Evolutionary conservation across 1,139 yeast species (phyloP), one percentile per base, ranked within the genome.

Genomic region (Candida tropicalis): DNA sequence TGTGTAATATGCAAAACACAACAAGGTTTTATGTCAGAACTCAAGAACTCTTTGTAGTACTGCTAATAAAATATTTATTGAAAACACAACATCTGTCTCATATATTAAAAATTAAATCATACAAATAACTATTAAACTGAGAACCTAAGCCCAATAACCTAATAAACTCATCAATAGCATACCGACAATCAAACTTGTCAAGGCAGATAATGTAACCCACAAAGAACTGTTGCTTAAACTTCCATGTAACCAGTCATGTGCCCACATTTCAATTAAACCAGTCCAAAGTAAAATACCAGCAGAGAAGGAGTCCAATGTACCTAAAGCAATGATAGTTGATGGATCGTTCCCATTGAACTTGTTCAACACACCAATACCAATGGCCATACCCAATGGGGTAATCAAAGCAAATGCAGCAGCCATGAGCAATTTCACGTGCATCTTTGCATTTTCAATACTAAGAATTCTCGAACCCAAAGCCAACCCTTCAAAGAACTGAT

Each of bases 71-170:
- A n/a, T n/a, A n/a, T n/a, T n/a, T n/a, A n/a, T n/a, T n/a, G n/a
- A n/a, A n/a, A n/a, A n/a, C n/a, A n/a, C n/a, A n/a, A n/a, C n/a
- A n/a, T n/a, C n/a, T n/a, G n/a, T n/a, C n/a, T n/a, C n/a, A n/a
- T n/a, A n/a, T n/a, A n/a, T n/a, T n/a, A n/a, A n/a, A n/a, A n/a
- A n/a, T n/a, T n/a, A n/a, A n/a, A n/a, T n/a, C n/a, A n/a, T n/a
- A n/a, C n/a, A n/a, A n/a, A n/a, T n/a, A n/a, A n/a, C n/a, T n/a
- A n/a, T n/a, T n/a, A n/a, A n/a, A n/a, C n/a, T n/a, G n/a, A n/a
- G n/a, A n/a, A n/a, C n/a, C n/a, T 52, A 65, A 40, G 63, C 73
- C 76, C 75, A 70, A 42, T 66, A 68, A 16, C 75, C 75, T 17
- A 70, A 53, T 7, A 69, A 49, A 50, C 73, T 66, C 75, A 70